A percentile compares a stretch with the other conserved stretches of the same genome.
Conservation (phyloP, 2,329 filamentous ascomycete genomes). For the Penicillium decumbens region DNA sequence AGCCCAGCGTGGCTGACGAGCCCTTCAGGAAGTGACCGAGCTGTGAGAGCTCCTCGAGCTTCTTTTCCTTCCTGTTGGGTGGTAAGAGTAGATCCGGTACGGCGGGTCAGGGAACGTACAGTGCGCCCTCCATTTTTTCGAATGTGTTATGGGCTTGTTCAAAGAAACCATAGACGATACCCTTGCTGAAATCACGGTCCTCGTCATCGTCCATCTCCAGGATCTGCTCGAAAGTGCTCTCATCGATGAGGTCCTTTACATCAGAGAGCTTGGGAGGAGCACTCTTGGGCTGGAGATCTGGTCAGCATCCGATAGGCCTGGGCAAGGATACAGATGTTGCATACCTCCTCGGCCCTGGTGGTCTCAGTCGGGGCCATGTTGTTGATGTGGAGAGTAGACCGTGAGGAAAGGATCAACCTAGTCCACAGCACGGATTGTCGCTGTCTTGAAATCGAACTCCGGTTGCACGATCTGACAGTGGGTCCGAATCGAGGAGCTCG, state of each 20-base stretch:
- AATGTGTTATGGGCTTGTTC: constrained; percentile 86
- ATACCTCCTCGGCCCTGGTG: constrained; percentile 22
- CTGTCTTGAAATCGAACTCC: constrained; percentile 1
- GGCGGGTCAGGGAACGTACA: constrained; percentile 58
- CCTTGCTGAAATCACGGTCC: constrained; percentile 79
- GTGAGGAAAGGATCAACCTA: constrained; percentile 3
- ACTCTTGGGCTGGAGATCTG: constrained; percentile 41
- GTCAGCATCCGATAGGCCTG: neutral
- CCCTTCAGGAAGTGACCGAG: constrained; percentile 97
- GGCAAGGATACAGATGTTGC: neutral
- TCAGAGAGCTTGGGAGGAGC: constrained; percentile 52
- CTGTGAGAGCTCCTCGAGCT: constrained; percentile 70
- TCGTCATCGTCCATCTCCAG: constrained; percentile 96
- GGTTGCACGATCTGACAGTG: constrained; percentile 5
- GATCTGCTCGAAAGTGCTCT: constrained; percentile 82
- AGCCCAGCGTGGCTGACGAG: constrained; percentile 87
- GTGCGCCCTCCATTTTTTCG: constrained; percentile 69
- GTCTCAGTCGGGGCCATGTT: constrained; percentile 29
- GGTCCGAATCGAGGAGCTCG: constrained; percentile 1
- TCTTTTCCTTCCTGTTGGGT: constrained; percentile 54
- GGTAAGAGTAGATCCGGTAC: constrained; percentile 2
- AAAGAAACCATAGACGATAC: constrained; percentile 89
- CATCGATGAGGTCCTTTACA: constrained; percentile 73
- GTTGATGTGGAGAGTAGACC: constrained; percentile 1
- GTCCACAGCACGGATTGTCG: constrained; percentile 6